Percentiles rank a stretch among this genome's conserved stretches.
These are phyloP conservation scores for Pseudogymnoascus sp. DNA, from an alignment of 2,329 filamentous ascomycete species.

Conservation along the genomic window DNA sequence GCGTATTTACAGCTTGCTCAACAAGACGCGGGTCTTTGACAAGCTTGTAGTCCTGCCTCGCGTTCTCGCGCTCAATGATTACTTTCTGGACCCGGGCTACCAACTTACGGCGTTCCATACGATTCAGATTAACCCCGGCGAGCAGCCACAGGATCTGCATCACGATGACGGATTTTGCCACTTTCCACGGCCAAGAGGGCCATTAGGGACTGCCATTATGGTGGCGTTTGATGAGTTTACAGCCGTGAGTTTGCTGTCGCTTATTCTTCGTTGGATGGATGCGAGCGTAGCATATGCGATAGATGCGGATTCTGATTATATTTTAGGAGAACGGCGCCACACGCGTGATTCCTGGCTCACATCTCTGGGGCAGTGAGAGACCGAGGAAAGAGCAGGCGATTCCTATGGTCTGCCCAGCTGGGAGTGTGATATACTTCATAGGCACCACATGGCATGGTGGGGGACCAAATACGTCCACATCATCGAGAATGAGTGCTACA, in stretches of 20 bases:
- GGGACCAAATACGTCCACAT: constrained; percentile 22
- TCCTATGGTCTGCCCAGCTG: constrained; percentile 26
- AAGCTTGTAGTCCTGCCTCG: constrained; percentile 33
- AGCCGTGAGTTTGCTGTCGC: constrained; percentile 7
- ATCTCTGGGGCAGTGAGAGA: constrained; percentile 25
- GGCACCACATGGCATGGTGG: constrained; percentile 27
- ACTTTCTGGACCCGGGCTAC: constrained; percentile 34
- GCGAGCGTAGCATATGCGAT: neutral
- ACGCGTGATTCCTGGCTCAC: constrained; percentile 26
- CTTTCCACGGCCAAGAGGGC: constrained; percentile 25
- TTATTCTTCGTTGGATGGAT: neutral
- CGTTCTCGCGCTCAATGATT: constrained; percentile 34
- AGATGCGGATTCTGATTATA: neutral
- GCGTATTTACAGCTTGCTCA: constrained; percentile 34
- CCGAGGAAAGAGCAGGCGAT: constrained; percentile 23
- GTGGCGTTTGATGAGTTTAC: constrained; percentile 28
- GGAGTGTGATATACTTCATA: constrained; percentile 26
- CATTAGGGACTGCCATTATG: constrained; percentile 28
- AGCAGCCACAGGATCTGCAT: constrained; percentile 31
- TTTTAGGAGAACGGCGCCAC: constrained; percentile 24
- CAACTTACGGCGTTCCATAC: constrained; percentile 32
- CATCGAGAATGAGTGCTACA: constrained; percentile 22
- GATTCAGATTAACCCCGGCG: constrained; percentile 33
- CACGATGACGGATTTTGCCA: constrained; percentile 29
- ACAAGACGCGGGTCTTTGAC: constrained; percentile 35